These are phyloP conservation scores for Rhynchospora tenuis DNA, from an alignment of 176 grass and related monocot species.

Conservation along the genomic window DNA sequence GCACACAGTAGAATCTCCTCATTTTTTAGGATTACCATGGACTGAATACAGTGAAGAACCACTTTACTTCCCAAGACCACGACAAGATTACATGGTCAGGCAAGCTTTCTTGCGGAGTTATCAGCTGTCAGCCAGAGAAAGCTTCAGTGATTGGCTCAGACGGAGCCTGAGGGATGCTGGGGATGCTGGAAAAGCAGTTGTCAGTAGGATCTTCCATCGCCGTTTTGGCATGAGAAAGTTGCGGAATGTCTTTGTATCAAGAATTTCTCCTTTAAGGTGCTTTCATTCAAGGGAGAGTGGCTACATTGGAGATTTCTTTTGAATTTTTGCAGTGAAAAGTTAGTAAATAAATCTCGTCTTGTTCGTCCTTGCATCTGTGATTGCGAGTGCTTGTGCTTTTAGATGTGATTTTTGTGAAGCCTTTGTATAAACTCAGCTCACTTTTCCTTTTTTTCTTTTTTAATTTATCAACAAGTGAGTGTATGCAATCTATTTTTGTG, in stretches of 20 bases:
- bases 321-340: neutral
- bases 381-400: neutral
- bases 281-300: conserved; percentile 5
- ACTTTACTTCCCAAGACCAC: neutral
- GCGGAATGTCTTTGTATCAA: neutral
- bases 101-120: conserved; percentile 23
- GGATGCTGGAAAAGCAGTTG: conserved; percentile 13
- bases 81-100: conserved; percentile 8
- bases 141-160: neutral
- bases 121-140: neutral
- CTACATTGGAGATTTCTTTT: conserved; percentile 20
- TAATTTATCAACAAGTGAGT: neutral
- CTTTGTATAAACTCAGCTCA: neutral
- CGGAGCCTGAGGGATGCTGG: conserved; percentile 18
- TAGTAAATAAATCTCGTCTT: neutral
- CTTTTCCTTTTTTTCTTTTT: neutral
- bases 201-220: neutral
- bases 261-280: conserved; percentile 12
- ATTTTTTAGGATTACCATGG: conserved; percentile 28
- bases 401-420: neutral
- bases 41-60: neutral
- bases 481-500: neutral
- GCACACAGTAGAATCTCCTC: neutral
- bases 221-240: conserved; percentile 6
- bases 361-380: neutral